Conservation (phyloP, 495 filamentous ascomycete genomes). For the Lophium mytilinum region DNA sequence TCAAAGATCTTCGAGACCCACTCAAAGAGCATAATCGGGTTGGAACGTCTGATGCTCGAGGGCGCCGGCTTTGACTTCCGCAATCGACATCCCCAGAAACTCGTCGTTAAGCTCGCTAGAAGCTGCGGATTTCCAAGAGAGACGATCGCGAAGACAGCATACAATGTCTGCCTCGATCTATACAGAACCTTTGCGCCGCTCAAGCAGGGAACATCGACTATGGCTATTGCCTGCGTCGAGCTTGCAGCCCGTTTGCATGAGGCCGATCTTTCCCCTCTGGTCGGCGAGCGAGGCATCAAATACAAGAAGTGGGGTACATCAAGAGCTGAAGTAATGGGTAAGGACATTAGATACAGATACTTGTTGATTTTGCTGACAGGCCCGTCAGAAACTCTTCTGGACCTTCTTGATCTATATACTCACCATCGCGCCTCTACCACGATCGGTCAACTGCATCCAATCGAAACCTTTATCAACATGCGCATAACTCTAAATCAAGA, state of each 20-base stretch:
- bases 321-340: constrained; percentile 63
- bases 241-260: constrained; percentile 62
- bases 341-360: background rate
- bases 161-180: constrained; percentile 75
- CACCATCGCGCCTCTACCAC: constrained; percentile 66
- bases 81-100: constrained; percentile 77
- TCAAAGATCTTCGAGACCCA: constrained; percentile 65
- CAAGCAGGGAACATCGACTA: constrained; percentile 71
- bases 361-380: background rate
- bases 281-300: constrained; percentile 33
- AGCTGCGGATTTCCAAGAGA: constrained; percentile 43
- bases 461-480: constrained; percentile 70
- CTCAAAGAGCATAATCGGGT: constrained; percentile 69
- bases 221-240: constrained; percentile 76
- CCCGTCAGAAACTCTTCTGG: constrained; percentile 64
- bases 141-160: constrained; percentile 49
- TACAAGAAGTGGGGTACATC: constrained; percentile 53
- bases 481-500: constrained; percentile 82
- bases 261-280: constrained; percentile 40
- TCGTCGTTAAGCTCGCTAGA: constrained; percentile 65
- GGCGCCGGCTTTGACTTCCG: constrained; percentile 88
- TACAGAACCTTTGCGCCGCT: constrained; percentile 89
- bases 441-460: constrained; percentile 59
- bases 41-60: constrained; percentile 93
- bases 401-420: constrained; percentile 80